A percentile compares a stretch with the other conserved stretches of the same genome.
Conservation (phyloP, 306 rosid genomes). For the Erythrophleum fordii region DNA sequence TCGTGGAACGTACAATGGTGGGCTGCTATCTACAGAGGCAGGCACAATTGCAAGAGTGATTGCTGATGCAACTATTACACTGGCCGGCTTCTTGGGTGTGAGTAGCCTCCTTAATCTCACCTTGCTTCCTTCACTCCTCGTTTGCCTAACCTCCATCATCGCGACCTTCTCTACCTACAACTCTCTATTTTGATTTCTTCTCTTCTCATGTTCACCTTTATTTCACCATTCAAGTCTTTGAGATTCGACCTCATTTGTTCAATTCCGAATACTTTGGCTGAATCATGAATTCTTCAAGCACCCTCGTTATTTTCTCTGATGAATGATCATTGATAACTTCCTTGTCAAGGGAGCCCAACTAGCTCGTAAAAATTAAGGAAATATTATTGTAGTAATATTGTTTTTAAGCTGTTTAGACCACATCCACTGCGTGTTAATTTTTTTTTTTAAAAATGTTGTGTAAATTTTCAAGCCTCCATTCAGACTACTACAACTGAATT, state of each 20-base stretch:
- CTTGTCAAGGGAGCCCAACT: too few species aligned
- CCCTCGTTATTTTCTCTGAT: too few species aligned
- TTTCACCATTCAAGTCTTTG: background rate
- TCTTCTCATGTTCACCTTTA: background rate
- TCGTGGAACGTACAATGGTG: slow-evolving; percentile 92
- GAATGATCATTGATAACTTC: too few species aligned
- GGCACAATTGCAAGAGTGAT: slow-evolving; percentile 90
- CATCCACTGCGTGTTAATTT: too few species aligned
- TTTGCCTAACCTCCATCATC: slow-evolving; percentile 69
- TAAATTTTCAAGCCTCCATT: too few species aligned
- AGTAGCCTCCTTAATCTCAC: slow-evolving; percentile 79
- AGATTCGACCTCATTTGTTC: background rate
- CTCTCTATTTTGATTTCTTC: slow-evolving; percentile 64
- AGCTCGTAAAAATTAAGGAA: too few species aligned
- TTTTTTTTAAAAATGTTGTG: too few species aligned
- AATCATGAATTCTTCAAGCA: slow-evolving; percentile 5
- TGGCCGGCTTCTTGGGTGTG: slow-evolving; percentile 73
- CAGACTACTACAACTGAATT: too few species aligned
- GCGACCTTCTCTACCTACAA: slow-evolving; percentile 94
- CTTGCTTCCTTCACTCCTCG: slow-evolving; percentile 79
- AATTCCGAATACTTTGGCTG: slow-evolving; percentile 30
- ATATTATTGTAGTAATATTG: too few species aligned
- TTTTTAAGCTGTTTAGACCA: too few species aligned
- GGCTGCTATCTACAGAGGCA: slow-evolving; percentile 88
- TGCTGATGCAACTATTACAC: slow-evolving; percentile 85